Evolutionary conservation across 2,329 filamentous ascomycete species (phyloP).

Genomic region (Boeremia exigua): DNA sequence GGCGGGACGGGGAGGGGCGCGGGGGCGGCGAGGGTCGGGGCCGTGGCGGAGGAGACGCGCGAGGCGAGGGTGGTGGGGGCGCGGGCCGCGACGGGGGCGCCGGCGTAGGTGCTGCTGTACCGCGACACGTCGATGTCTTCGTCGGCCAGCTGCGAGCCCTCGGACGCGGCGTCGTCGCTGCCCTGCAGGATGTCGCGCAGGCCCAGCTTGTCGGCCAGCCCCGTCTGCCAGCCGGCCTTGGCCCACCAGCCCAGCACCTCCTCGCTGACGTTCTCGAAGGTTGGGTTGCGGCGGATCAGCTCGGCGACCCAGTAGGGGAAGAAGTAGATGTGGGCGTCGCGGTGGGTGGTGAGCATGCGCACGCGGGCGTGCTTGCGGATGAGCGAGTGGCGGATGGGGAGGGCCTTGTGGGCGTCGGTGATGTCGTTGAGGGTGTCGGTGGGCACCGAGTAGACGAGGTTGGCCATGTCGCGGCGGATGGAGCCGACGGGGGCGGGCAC

Average conservation of each 20-base stretch:
- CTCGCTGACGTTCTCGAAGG: slow-evolving; percentile 86
- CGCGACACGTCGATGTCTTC: slow-evolving; percentile 62
- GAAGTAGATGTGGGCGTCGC: slow-evolving; percentile 94
- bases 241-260: slow-evolving; percentile 96
- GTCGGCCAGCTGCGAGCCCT: slow-evolving; percentile 49
- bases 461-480: slow-evolving; percentile 72
- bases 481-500: slow-evolving; percentile 68
- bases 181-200: slow-evolving; percentile 69
- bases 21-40: slow-evolving; percentile 34
- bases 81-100: slow-evolving; percentile 13
- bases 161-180: slow-evolving; percentile 48
- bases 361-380: slow-evolving; percentile 76
- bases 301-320: slow-evolving; percentile 91
- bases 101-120: slow-evolving; percentile 60
- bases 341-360: slow-evolving; percentile 80
- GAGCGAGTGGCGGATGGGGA: slow-evolving; percentile 77
- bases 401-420: slow-evolving; percentile 73
- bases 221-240: slow-evolving; percentile 88
- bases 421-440: slow-evolving; percentile 89
- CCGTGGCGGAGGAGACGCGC: slow-evolving; percentile 42
- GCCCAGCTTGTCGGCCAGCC: slow-evolving; percentile 77
- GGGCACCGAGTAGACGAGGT: slow-evolving; percentile 83
- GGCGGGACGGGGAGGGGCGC: slow-evolving; percentile 66
- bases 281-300: slow-evolving; percentile 78
- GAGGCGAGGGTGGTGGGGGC: slow-evolving; percentile 41